A percentile compares a stretch with the other conserved stretches of the same genome.
phyloP scores from a whole-genome alignment of 176 grass and related monocot genomes.

The Bothriochloa decipiens region DNA sequence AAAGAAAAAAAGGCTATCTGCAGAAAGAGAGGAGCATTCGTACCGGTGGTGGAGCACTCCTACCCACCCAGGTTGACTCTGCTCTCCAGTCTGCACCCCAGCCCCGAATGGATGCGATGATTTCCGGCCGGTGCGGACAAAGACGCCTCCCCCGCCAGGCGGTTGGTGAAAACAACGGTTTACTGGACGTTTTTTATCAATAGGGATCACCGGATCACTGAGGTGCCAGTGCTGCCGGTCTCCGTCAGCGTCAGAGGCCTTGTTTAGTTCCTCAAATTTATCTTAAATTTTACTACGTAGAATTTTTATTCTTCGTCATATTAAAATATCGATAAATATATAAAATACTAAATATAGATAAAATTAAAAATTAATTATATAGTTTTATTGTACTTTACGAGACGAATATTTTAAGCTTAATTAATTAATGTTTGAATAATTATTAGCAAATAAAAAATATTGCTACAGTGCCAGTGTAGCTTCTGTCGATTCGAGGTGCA shows the following conservation, averaged over 20 bases:
- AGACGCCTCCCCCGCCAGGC: conserved; percentile 46
- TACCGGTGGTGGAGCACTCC: conserved; percentile 1
- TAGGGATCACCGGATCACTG: fast-evolving
- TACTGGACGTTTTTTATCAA: conserved; percentile 20
- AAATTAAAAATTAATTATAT: too few species aligned
- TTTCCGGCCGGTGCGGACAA: conserved; percentile 46
- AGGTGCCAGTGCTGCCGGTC: conserved; percentile 20
- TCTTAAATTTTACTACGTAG: too few species aligned
- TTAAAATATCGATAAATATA: too few species aligned
- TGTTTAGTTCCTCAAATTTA: too few species aligned
- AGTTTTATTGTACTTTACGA: too few species aligned
- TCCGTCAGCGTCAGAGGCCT: conserved; percentile 9
- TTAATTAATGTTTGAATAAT: too few species aligned
- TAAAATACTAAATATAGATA: too few species aligned
- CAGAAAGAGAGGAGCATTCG: neutral
- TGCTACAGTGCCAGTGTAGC: too few species aligned
- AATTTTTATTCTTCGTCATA: too few species aligned
- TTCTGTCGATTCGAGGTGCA: too few species aligned
- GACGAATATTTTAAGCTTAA: too few species aligned
- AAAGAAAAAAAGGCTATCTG: neutral
- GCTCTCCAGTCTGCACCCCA: neutral
- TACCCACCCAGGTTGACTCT: conserved; percentile 33
- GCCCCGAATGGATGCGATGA: neutral
- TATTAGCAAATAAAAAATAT: too few species aligned
- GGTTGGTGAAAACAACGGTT: conserved; percentile 44